Base-by-base conservation (phyloP, 306 rosid genomes). In the Pterocarpus santalinus region DNA sequence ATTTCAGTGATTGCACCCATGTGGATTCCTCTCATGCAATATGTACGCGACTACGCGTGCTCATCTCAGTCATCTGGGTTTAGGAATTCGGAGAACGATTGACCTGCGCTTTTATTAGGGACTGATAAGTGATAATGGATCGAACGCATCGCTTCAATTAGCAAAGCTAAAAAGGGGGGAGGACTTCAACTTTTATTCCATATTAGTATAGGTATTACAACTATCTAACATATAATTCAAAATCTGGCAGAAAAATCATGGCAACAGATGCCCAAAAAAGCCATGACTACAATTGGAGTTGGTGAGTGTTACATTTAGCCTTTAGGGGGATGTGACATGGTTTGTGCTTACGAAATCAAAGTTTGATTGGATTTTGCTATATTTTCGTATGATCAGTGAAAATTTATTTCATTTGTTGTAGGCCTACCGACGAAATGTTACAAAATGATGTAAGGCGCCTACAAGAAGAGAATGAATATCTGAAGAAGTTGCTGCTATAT, bases 401-500 rank as follows among this genome's bases (percentile, higher is more conserved):
- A 41, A 8, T 9, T 7, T 41, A 41, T 41, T 34, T 63, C 8
- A 63, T 63, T 34, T 63, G 9, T 63, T 63, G 69, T n/a, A 65
- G 70, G 70, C 70, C 28, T 35, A 38, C 11, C n/a, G 12, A 12
- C 10, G 70, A 65, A 35, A 65, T 36, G 70, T 38, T 65, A 17
- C 72, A 66, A 41, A 14, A 66, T 66, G 49, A 39, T 66, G 32
- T 39, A 13, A 66, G 72, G 34, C 53, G 35, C 34, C 72, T 66
- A 39, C 53, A 66, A 39, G 53, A 66, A 66, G 72, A 69, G 58
- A 69, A 69, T 12, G 58, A 69, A 69, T 46, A 69, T 47, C 58
- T 47, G 2, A 69, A 47, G 60, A 69, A 69, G 28, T 46, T 46
- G 56, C 13, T 69, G 74, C 43, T 47, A 44, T 22, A 22, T n/a